A percentile compares a stretch with the other conserved stretches of the same genome.
Conservation (phyloP, 148 eudicot species). For the Hydrangea macrophylla region DNA sequence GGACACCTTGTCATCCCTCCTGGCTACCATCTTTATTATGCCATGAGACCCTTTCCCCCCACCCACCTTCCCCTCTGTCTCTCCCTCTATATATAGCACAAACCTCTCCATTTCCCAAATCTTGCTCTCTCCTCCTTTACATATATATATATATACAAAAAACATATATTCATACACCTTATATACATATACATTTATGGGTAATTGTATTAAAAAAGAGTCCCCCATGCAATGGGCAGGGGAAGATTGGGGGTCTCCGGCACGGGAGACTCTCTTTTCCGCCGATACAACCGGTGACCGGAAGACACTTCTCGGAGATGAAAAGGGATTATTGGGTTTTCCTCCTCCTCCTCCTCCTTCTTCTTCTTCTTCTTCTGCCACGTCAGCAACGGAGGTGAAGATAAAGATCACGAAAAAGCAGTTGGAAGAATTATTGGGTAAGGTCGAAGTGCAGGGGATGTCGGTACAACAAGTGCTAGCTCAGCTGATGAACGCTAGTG, state of each 20-base stretch:
- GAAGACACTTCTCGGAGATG: not conserved
- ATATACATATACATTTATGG: constrained; percentile 5
- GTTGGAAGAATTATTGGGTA: constrained; percentile 27
- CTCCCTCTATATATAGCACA: not conserved
- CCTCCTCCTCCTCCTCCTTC: too few relatives aligned
- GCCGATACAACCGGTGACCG: not conserved
- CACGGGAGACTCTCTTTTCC: not conserved
- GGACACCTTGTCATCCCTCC: constrained; percentile 14
- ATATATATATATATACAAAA: not conserved
- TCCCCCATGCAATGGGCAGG: constrained; percentile 29
- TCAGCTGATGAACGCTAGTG: constrained; percentile 32
- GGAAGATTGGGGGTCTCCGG: constrained; percentile 31
- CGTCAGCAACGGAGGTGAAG: constrained; percentile 26
- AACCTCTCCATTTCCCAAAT: not conserved
- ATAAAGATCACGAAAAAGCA: constrained; percentile 36
- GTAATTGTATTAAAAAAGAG: constrained; percentile 26
- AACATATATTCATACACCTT: not conserved
- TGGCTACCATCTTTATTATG: constrained; percentile 3
- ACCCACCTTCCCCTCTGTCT: not conserved
- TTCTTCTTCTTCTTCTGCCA: not conserved
- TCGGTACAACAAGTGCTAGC: constrained; percentile 37
- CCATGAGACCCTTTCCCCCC: constrained; percentile 6
- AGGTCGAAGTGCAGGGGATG: constrained; percentile 20
- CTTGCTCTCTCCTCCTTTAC: not conserved
- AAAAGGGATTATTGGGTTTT: too few relatives aligned